Conservation (phyloP, 768 basidiomycete genomes). For the Tricholoma flavovirens region DNA sequence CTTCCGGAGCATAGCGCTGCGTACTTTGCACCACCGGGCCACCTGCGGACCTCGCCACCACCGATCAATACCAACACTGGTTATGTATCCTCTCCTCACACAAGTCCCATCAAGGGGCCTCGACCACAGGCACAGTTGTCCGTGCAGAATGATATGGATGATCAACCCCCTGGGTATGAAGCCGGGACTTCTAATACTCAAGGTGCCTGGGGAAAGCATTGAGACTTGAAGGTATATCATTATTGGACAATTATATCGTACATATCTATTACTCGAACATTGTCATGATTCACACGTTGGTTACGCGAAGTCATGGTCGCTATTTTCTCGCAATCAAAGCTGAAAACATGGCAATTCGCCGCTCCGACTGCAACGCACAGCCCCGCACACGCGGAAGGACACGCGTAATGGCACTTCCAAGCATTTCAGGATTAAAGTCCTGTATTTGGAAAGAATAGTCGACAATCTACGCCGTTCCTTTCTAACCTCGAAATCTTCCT, state of each 20-base stretch:
- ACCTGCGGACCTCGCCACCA: slow-evolving; percentile 24
- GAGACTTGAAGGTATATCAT: background rate
- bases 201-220: slow-evolving; percentile 51
- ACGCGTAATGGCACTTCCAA: no score
- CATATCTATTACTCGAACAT: background rate
- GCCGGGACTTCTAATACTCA: slow-evolving; percentile 39
- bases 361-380: no score
- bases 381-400: no score
- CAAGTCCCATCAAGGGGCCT: slow-evolving; percentile 41
- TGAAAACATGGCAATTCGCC: no score
- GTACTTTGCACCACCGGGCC: slow-evolving; percentile 19
- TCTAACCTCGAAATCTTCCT: no score
- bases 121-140: slow-evolving; percentile 27
- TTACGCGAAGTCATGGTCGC: background rate
- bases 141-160: slow-evolving; percentile 33
- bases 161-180: slow-evolving; percentile 67
- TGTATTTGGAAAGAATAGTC: no score
- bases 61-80: slow-evolving; percentile 34
- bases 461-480: no score
- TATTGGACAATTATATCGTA: background rate
- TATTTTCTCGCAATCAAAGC: no score
- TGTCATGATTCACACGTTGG: background rate
- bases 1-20: slow-evolving; percentile 21
- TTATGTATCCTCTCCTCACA: slow-evolving; percentile 16
- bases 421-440: no score